phyloP scores from a whole-genome alignment of 768 basidiomycete species.

The Nevesoporus exiguus region DNA sequence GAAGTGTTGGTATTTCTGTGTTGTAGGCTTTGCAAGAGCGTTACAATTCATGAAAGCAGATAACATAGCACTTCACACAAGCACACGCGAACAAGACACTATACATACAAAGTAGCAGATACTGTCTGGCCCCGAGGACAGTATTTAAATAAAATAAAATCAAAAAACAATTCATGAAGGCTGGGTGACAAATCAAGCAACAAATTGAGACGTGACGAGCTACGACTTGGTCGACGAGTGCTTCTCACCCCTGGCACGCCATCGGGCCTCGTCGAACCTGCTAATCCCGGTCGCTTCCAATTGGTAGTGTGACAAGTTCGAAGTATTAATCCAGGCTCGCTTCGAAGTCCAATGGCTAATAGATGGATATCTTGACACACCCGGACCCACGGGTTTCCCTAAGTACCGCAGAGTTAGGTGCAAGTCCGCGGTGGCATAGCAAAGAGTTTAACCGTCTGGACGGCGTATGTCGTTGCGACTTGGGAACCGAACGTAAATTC shows the following conservation, averaged over 20 bases:
- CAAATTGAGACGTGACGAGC: too few relatives aligned
- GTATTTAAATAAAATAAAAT: too few relatives aligned
- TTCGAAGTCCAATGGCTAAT: slow-evolving; percentile 12
- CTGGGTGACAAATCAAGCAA: neutral
- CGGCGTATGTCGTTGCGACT: slow-evolving; percentile 1
- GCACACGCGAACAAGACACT: too few relatives aligned
- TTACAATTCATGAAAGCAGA: too few relatives aligned
- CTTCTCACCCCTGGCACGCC: neutral
- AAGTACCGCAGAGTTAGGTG: slow-evolving; percentile 9
- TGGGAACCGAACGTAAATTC: slow-evolving; percentile 1
- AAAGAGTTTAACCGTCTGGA: slow-evolving; percentile 5
- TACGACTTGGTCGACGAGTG: neutral
- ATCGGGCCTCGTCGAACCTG: neutral
- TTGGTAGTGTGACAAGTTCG: neutral
- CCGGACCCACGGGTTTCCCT: neutral
- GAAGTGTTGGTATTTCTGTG: too few relatives aligned
- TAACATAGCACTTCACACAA: too few relatives aligned
- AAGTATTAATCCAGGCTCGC: slow-evolving; percentile 3
- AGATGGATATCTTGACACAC: slow-evolving; percentile 11
- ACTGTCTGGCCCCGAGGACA: too few relatives aligned
- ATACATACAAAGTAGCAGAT: too few relatives aligned
- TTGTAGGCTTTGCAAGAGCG: too few relatives aligned
- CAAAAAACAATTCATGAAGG: too few relatives aligned
- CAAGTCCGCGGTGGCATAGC: slow-evolving; percentile 21
- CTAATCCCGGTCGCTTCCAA: neutral